Evolutionary conservation across 2,329 filamentous ascomycete genomes (phyloP), one percentile per base, ranked within the genome.

Genomic region (Fonsecaea pedrosoi): DNA sequence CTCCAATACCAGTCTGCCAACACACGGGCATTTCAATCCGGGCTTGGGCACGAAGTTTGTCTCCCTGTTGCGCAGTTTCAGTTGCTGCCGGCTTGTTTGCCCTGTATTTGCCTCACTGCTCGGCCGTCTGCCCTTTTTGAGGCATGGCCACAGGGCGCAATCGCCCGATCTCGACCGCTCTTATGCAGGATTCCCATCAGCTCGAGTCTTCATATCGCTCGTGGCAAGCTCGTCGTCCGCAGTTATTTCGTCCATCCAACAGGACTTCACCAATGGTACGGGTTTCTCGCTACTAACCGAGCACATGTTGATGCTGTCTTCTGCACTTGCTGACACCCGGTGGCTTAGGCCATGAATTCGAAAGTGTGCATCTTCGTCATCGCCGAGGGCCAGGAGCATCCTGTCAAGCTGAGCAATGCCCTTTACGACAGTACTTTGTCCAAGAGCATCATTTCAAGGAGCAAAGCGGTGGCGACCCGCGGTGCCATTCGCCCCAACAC

Each of bases 171-270:
- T 40, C 64, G 35, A 56, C 55, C 62, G 35, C 53, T 54, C 58
- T 58, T 48, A 48, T 66, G 50, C 64, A 60, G 56, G 64, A 67
- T 34, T 18, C 8, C 15, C 42, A 34, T 34, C 61, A 65, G 40
- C 59, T 70, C 35, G 67, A 64, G 32, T 45, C 60, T 55, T 71
- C 69, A 62, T 71, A 68, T 71, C 67, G 57, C 37, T 66, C 67
- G n/a, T 71, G 69, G 69, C 61, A 69, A 50, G 60, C 48, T 32
- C 67, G 62, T 57, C 64, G 65, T 48, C 69, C 69, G n/a, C 57
- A 69, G 38, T 60, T 71, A 13, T 71, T 71, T 54, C 67, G 55
- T 61, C 67, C 59, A 62, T 61, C 68, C 50, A 21, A 38, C 45
- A 50, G 50, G 42, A 15, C 48, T 32, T n/a, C 38, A 35, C 59